A percentile compares a stretch with the other conserved stretches of the same genome.
Evolutionary conservation across 2,329 filamentous ascomycete genomes (phyloP).

Genomic region (Aspergillus neotritici): DNA sequence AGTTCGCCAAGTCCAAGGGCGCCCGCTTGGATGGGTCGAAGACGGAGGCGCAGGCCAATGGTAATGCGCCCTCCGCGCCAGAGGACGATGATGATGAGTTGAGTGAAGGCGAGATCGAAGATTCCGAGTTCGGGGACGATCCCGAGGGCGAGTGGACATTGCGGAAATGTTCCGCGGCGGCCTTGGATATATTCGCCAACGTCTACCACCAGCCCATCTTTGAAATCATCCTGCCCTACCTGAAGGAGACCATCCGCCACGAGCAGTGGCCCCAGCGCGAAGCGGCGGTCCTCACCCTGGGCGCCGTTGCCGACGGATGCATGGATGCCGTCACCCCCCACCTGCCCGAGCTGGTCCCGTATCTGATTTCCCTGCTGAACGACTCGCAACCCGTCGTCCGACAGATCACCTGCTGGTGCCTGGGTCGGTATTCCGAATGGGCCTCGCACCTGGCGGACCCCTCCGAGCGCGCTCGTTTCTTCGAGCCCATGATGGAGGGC

Average conservation of each 20-base stretch:
- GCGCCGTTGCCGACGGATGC: slow-evolving; percentile 91
- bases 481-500: slow-evolving; percentile 95
- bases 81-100: slow-evolving; percentile 64
- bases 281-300: slow-evolving; percentile 87
- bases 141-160: slow-evolving; percentile 93
- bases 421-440: slow-evolving; percentile 91
- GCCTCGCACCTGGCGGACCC: slow-evolving; percentile 68
- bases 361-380: slow-evolving; percentile 76
- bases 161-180: slow-evolving; percentile 92
- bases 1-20: slow-evolving; percentile 69
- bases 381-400: slow-evolving; percentile 86
- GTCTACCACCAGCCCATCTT: slow-evolving; percentile 88
- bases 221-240: slow-evolving; percentile 82
- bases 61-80: slow-evolving; percentile 46
- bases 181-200: slow-evolving; percentile 86
- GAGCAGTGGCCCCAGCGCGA: slow-evolving; percentile 87
- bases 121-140: slow-evolving; percentile 65
- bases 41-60: slow-evolving; percentile 34
- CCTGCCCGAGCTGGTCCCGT: slow-evolving; percentile 82
- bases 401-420: slow-evolving; percentile 96
- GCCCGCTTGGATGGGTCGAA: slow-evolving; percentile 55
- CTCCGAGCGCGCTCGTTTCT: slow-evolving; percentile 67
- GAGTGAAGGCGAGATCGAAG: slow-evolving; percentile 80
- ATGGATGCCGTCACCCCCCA: slow-evolving; percentile 85
- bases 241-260: slow-evolving; percentile 83